Base-by-base conservation (phyloP, 2,329 filamentous ascomycete genomes). In the Penicillium decumbens region DNA sequence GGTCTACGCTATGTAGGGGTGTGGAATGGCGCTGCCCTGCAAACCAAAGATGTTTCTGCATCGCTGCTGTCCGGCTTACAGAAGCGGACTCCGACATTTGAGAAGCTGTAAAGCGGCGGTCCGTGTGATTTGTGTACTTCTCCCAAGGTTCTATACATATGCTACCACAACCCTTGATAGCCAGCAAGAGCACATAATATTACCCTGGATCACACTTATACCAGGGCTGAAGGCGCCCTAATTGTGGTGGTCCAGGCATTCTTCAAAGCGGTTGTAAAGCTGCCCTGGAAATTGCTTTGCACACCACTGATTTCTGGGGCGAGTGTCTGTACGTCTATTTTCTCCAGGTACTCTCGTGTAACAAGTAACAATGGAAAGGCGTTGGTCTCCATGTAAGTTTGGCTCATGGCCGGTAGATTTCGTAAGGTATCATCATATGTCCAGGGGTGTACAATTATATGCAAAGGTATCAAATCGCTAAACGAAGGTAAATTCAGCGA, bases 21-120 rank as follows among this genome's bases (percentile, higher is more conserved):
- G 1, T 96, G 91, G 92, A 97, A 97, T 65, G 80, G 83, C 60
- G 87, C 83, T 2, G 87, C 88, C 64, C 66, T 95, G 60, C 91
- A 96, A 75, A 87, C 88, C 6, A 75, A 77, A 45, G 92, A 97
- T 75, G 79, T 95, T 38, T 74, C 81, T 64, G 75, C 79, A 51
- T 89, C 91, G 0, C 76, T 96, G 66, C 65, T 87, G 66, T 88
- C 87, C 33, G 87, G 87, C 7, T 67, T 95, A 55, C 78, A 87
- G 70, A 95, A 87, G 79, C 84, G 77, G 58, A 91, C 81, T 65
- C 86, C 89, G 10, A 87, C 76, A 15, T 97, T 95, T 74, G 85
- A 85, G 68, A 97, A 96, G 75, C 72, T 96, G 62, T 95, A 63
- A 59, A 23, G 13, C 25, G n/a, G n/a, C n/a, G 7, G 25, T 42